phyloP scores from a whole-genome alignment of 2,329 filamentous ascomycete genomes.

The Beauveria sp. region DNA sequence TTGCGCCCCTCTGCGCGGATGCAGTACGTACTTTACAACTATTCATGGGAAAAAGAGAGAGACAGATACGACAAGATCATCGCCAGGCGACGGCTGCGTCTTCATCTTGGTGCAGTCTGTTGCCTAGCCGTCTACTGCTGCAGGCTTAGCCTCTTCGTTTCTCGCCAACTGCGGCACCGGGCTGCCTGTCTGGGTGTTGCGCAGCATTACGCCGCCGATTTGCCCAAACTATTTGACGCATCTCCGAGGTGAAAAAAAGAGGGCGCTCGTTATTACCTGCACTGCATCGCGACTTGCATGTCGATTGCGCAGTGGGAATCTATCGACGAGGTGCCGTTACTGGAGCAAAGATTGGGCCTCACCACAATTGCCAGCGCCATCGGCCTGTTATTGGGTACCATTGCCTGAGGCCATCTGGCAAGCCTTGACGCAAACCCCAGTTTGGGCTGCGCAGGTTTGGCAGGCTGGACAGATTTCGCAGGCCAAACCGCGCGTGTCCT shows the following conservation, averaged over 20 bases:
- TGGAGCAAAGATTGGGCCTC: slow-evolving; percentile 8
- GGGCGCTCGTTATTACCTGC: not conserved
- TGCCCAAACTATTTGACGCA: not conserved
- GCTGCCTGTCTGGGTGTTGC: not conserved
- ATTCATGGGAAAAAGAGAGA: not conserved
- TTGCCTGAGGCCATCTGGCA: not conserved
- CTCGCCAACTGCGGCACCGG: not conserved
- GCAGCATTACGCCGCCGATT: not conserved
- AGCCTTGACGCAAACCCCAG: not conserved
- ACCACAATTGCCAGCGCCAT: slow-evolving; percentile 3
- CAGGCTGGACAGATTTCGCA: not conserved
- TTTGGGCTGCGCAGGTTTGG: not conserved
- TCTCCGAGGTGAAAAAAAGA: not conserved
- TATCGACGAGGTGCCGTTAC: not conserved
- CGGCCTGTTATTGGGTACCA: slow-evolving; percentile 3
- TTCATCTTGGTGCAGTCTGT: not conserved
- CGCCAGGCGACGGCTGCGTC: not conserved
- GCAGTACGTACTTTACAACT: not conserved
- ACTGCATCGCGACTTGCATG: slow-evolving; percentile 2
- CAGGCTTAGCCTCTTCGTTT: not conserved
- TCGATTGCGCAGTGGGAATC: slow-evolving; percentile 8
- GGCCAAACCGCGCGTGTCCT: not conserved
- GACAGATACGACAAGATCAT: not conserved
- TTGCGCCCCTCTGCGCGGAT: not conserved
- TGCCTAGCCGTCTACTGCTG: not conserved